Percentiles rank a stretch among this genome's conserved stretches.
Evolutionary conservation across 331 rosid species (phyloP).

Genomic region (Dryas integrifolia): DNA sequence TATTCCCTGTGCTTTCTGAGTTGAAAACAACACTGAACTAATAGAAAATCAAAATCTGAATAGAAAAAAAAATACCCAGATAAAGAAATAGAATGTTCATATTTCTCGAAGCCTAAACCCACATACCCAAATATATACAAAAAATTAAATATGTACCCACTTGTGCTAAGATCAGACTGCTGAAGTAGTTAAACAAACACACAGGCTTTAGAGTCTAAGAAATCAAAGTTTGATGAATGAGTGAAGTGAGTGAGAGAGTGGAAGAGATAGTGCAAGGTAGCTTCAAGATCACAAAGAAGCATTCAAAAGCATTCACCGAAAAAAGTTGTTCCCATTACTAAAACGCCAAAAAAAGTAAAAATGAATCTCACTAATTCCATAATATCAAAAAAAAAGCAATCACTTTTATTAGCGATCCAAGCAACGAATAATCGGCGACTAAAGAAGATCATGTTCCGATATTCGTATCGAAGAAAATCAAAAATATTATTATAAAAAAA

Average conservation of each 20-base stretch:
- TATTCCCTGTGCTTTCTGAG: neutral
- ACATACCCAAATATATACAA: neutral
- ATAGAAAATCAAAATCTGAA: neutral
- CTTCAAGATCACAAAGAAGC: conserved; percentile 35
- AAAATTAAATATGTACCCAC: neutral
- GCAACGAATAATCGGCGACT: conserved; percentile 54
- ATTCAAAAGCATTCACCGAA: conserved; percentile 10
- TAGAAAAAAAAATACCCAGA: neutral
- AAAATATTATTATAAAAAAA: neutral
- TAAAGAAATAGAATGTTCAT: neutral
- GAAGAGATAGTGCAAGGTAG: conserved; percentile 20
- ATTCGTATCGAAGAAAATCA: conserved; percentile 22
- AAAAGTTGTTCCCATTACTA: conserved; percentile 7
- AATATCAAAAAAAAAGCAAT: conserved; percentile 24
- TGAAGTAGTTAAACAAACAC: conserved; percentile 10
- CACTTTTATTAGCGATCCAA: conserved; percentile 44
- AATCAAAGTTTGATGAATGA: neutral
- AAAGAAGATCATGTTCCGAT: conserved; percentile 15
- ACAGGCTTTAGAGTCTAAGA: neutral
- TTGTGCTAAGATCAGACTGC: conserved; percentile 9
- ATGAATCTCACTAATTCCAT: conserved; percentile 9
- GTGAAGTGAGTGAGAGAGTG: conserved; percentile 9
- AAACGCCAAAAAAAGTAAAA: conserved; percentile 2
- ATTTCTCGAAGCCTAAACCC: neutral
- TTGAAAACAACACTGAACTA: neutral